Base-by-base conservation (phyloP, 2,329 filamentous ascomycete species). In the Fusarium oligoseptatum region DNA sequence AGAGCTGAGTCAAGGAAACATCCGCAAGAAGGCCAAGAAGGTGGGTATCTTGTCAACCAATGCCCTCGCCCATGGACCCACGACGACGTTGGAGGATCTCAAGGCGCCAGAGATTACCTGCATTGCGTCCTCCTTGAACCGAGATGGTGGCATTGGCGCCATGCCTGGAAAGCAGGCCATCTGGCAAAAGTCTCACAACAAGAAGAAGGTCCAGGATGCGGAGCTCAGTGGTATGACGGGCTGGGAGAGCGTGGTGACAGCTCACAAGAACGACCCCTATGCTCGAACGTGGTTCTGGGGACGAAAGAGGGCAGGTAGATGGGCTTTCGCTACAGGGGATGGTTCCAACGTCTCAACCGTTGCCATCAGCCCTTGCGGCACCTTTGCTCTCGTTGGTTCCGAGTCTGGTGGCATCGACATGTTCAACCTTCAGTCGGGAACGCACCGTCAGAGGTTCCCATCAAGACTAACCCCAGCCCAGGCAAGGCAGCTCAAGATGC, bases 241-340 rank as follows among this genome's bases (percentile, higher is more conserved):
- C 1, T 99, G 97, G 97, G 97, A 99, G 83, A 98, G 96, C 80
- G 92, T 99, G 8, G 91, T 99, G 3, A 99, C 97, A 5, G 96
- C 95, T 11, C 97, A 99, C 81, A 92, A 92, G 79, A 91, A 93
- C 61, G 96, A 98, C 79, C 89, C 92, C 52, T 94, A 90, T 80
- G 97, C 95, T 20, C 91, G 97, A 63, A 98, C 97, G 2, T 99
- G 97, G 97, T 98, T 98, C 84, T 98, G 97, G 95, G 97, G 96
- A 7, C 92, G 95, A 66, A 98, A 97, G 84, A 92, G 93, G 78
- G 95, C 97, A 58, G 97, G 97, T 12, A 89, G 97, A 73, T 99
- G 97, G 97, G 93, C 94, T 1, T 94, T 99, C 76, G 92, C 94
- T 74, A 98, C 95, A 1, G 90, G 93, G 45, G 97, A 99, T 83